A percentile compares a stretch with the other conserved stretches of the same genome.
phyloP scores from a whole-genome alignment of 495 filamentous ascomycete species.

The Schizothecium vesticola region DNA sequence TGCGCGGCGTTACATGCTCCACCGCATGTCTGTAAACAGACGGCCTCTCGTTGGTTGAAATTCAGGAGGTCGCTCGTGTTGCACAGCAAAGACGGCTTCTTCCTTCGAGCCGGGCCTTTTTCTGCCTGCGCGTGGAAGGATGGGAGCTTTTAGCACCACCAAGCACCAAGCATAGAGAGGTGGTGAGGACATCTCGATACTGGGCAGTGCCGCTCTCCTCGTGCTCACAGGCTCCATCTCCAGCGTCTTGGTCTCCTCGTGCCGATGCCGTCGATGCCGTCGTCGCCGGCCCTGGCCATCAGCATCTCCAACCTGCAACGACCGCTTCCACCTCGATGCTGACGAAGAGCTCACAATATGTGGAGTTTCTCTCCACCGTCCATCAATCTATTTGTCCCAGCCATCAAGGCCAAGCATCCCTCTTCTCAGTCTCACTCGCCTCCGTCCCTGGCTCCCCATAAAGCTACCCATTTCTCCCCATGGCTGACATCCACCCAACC shows the following conservation, averaged over 20 bases:
- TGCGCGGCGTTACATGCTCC: conserved; percentile 11
- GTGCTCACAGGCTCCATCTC: background rate
- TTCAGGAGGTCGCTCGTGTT: background rate
- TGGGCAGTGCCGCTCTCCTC: background rate
- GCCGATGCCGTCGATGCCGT: too few species aligned
- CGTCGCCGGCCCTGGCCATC: too few species aligned
- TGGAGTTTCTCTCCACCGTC: conserved; percentile 18
- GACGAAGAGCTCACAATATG: background rate
- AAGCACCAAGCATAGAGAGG: too few species aligned
- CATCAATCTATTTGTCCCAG: conserved; percentile 29
- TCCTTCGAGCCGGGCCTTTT: background rate
- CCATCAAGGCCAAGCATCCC: conserved; percentile 18
- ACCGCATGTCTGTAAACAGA: background rate
- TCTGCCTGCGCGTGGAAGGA: background rate
- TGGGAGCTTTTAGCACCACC: too few species aligned
- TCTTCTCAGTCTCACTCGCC: conserved; percentile 16
- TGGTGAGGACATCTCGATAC: background rate
- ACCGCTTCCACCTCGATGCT: background rate
- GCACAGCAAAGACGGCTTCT: background rate
- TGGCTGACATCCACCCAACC: conserved; percentile 11
- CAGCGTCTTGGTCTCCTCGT: background rate
- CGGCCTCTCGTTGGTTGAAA: background rate
- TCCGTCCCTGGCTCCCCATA: background rate
- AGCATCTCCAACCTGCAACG: background rate
- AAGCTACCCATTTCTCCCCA: background rate